Evolutionary conservation across 345 rosid genomes (phyloP).

Genomic region (Excoecaria cochinchinensis): DNA sequence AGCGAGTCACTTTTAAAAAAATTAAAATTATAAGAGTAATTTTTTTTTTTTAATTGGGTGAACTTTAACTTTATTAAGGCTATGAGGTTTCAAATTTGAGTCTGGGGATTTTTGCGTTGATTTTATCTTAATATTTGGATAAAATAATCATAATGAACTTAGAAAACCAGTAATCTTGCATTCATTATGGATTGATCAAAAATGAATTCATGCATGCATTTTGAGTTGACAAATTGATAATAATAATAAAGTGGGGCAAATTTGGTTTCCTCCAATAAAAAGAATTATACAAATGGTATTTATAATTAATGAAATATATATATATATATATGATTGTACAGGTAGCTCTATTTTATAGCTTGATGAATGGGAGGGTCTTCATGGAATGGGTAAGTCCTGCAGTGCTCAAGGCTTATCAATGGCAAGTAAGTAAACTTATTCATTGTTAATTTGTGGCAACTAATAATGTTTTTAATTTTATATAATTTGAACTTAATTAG

Average conservation of each 20-base stretch:
- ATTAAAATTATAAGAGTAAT: too few species aligned
- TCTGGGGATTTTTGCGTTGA: too few species aligned
- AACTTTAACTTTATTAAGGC: too few species aligned
- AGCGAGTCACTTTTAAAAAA: too few species aligned
- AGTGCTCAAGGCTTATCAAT: conserved; percentile 80
- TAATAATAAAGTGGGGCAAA: too few species aligned
- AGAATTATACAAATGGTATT: too few species aligned
- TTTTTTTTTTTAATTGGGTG: too few species aligned
- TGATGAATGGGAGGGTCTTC: conserved; percentile 70
- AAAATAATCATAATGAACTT: too few species aligned
- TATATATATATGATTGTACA: conserved; percentile 19
- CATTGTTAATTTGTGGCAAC: neutral
- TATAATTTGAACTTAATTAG: neutral
- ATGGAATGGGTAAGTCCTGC: conserved; percentile 78
- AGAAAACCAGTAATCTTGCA: neutral
- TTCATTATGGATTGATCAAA: neutral
- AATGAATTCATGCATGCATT: neutral
- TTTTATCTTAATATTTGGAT: too few species aligned
- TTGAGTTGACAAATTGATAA: neutral
- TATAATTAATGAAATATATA: neutral
- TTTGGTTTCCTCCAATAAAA: too few species aligned
- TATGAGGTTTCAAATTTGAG: too few species aligned
- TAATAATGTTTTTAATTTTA: neutral
- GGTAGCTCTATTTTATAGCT: conserved; percentile 58
- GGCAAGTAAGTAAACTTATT: conserved; percentile 60